Conservation (phyloP, 495 filamentous ascomycete genomes). For the Aspergillus baeticus region DNA sequence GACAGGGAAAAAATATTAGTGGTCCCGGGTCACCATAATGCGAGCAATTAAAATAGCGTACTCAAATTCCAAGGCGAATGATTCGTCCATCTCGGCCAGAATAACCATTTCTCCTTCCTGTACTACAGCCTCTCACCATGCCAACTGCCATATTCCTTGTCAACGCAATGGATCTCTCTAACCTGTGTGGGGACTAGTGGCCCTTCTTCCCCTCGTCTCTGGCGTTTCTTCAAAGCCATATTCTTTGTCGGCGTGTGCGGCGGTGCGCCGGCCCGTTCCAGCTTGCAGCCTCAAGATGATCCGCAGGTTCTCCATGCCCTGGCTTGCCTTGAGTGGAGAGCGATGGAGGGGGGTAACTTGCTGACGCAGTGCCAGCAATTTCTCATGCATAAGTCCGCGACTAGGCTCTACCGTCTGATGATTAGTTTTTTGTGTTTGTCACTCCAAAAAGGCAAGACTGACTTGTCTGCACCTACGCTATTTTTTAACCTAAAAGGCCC, state of each 20-base stretch:
- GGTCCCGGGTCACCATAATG: constrained; percentile 9
- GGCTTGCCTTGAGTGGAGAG: constrained; percentile 38
- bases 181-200: constrained; percentile 21
- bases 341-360: constrained; percentile 33
- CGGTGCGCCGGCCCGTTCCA: constrained; percentile 53
- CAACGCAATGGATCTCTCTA: constrained; percentile 20
- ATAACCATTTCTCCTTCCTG: constrained; percentile 10
- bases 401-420: constrained; percentile 33
- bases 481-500: constrained; percentile 30
- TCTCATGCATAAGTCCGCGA: constrained; percentile 42
- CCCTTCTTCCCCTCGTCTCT: constrained; percentile 21
- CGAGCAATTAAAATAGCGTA: constrained; percentile 11
- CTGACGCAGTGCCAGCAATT: constrained; percentile 38
- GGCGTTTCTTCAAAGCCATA: constrained; percentile 43
- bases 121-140: constrained; percentile 16
- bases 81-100: constrained; percentile 32
- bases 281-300: constrained; percentile 54
- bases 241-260: constrained; percentile 42
- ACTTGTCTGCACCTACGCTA: constrained; percentile 24
- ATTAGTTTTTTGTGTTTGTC: constrained; percentile 42
- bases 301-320: constrained; percentile 43
- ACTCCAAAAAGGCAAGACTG: constrained; percentile 23
- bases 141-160: constrained; percentile 15
- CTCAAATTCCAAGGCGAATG: constrained; percentile 24
- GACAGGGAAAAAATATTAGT: constrained; percentile 8